A percentile compares a stretch with the other conserved stretches of the same genome.
Evolutionary conservation across 2,329 filamentous ascomycete species (phyloP).

Genomic region (Zarea fungicola): DNA sequence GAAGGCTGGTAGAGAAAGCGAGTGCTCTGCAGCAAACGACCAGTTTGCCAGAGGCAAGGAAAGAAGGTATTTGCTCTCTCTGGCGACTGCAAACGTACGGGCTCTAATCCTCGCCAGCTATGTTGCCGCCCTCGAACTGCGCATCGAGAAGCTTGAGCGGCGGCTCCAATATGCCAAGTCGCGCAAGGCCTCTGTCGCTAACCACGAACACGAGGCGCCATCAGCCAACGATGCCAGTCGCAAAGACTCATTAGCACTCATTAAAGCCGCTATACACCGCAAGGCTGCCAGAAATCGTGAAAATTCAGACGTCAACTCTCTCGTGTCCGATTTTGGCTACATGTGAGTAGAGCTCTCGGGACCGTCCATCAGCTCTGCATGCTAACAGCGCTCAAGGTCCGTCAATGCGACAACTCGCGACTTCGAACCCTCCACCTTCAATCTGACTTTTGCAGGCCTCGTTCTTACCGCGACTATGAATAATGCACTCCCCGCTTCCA

Average conservation of each 20-base stretch:
- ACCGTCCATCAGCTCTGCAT: too few relatives aligned
- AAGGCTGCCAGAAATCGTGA: slow-evolving; percentile 64
- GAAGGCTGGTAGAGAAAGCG: slow-evolving; percentile 76
- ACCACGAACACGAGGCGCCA: slow-evolving; percentile 54
- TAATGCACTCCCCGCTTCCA: slow-evolving; percentile 60
- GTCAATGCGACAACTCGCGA: slow-evolving; percentile 93
- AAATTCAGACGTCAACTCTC: slow-evolving; percentile 80
- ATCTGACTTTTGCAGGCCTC: slow-evolving; percentile 88
- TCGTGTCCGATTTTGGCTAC: slow-evolving; percentile 91
- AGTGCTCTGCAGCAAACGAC: slow-evolving; percentile 92
- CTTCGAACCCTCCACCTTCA: slow-evolving; percentile 81
- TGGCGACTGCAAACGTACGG: slow-evolving; percentile 13
- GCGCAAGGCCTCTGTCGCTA: slow-evolving; percentile 64
- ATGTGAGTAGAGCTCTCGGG: slow-evolving; percentile 53
- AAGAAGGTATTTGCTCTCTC: slow-evolving; percentile 53
- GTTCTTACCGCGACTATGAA: slow-evolving; percentile 79
- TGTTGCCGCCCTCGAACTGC: slow-evolving; percentile 88
- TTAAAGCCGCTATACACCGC: slow-evolving; percentile 57
- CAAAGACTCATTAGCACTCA: slow-evolving; percentile 58
- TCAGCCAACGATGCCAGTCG: slow-evolving; percentile 44
- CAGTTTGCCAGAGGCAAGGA: slow-evolving; percentile 96
- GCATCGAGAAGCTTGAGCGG: slow-evolving; percentile 81
- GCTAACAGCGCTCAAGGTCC: slow-evolving; percentile 52
- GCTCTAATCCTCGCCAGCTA: slow-evolving; percentile 50
- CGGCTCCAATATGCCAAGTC: slow-evolving; percentile 65